These are phyloP conservation scores for Podosphaera xanthii DNA, from an alignment of 2,329 filamentous ascomycete species.

Conservation along the genomic window DNA sequence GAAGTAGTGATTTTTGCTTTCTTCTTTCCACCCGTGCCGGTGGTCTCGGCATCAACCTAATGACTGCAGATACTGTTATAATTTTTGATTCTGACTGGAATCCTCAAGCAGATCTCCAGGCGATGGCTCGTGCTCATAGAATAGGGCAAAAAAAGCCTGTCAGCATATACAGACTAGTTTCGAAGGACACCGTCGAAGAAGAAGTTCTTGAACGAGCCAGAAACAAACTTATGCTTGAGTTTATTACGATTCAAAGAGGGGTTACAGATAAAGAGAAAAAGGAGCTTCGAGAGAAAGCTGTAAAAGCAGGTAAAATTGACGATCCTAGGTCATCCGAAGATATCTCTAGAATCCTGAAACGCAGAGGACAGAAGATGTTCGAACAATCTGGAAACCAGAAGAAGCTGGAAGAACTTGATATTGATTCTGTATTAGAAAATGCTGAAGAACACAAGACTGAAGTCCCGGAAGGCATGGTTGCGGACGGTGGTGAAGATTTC, in stretches of 20 bases:
- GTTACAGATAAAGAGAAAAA: conserved; percentile 86
- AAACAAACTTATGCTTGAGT: conserved; percentile 93
- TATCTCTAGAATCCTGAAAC: conserved; percentile 89
- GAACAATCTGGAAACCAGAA: conserved; percentile 93
- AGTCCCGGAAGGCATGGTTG: conserved; percentile 80
- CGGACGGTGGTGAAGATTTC: conserved; percentile 91
- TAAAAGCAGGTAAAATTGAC: conserved; percentile 53
- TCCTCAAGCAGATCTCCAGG: conserved; percentile 89
- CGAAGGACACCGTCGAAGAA: conserved; percentile 95
- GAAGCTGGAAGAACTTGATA: conserved; percentile 89
- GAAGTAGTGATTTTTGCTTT: conserved; percentile 90
- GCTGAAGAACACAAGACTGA: conserved; percentile 94
- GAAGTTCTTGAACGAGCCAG: conserved; percentile 88
- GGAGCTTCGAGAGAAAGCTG: conserved; percentile 49
- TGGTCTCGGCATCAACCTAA: conserved; percentile 94
- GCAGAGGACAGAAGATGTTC: conserved; percentile 97
- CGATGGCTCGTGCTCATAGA: conserved; percentile 93
- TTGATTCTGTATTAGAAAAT: conserved; percentile 89
- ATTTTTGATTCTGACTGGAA: conserved; percentile 99
- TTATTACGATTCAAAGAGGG: conserved; percentile 88
- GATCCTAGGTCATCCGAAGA: conserved; percentile 84
- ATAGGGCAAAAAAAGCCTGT: conserved; percentile 94
- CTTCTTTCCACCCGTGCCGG: conserved; percentile 84
- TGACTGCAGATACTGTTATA: conserved; percentile 95
- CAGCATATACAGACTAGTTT: conserved; percentile 87